A percentile compares a stretch with the other conserved stretches of the same genome.
Conservation (phyloP, 164 flowering plant species). For the Magnolia sinica region DNA sequence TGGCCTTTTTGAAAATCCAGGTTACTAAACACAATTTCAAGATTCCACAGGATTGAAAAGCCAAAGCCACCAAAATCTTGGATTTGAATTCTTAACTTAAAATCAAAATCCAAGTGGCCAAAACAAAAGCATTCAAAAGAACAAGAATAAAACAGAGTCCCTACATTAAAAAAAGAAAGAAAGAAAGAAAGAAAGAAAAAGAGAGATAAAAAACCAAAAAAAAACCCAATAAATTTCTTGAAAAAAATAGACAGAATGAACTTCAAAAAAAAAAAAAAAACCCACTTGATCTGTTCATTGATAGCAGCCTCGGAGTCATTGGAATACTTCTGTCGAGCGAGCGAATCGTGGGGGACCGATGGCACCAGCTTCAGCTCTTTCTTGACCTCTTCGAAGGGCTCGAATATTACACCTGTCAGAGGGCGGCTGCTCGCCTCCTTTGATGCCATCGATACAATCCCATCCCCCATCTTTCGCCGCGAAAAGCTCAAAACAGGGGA, state of each 20-base stretch:
- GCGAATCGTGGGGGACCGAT: conserved; percentile 47
- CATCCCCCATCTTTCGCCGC: conserved; percentile 8
- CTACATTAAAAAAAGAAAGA: neutral
- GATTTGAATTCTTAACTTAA: too few species aligned
- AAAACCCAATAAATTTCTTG: neutral
- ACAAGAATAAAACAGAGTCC: neutral
- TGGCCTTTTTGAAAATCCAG: too few species aligned
- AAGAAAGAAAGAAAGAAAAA: neutral
- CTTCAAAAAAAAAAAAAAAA: neutral
- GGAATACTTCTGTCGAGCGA: conserved; percentile 66
- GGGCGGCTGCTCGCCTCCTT: conserved; percentile 35
- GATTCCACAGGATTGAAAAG: too few species aligned
- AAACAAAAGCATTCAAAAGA: too few species aligned
- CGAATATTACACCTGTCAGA: conserved; percentile 71
- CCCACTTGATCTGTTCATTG: conserved; percentile 89
- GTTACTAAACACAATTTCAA: too few species aligned
- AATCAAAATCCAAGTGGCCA: too few species aligned
- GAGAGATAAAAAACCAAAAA: neutral
- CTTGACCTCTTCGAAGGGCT: conserved; percentile 93
- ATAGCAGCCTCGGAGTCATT: conserved; percentile 68
- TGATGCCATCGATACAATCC: conserved; percentile 8
- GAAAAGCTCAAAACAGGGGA: neutral
- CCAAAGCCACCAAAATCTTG: too few species aligned
- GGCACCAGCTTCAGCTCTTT: conserved; percentile 72
- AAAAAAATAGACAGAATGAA: neutral